Percentiles rank a stretch among this genome's conserved stretches.
phyloP scores from a whole-genome alignment of 495 filamentous ascomycete genomes.

The Amphirosellinia nigrospora region DNA sequence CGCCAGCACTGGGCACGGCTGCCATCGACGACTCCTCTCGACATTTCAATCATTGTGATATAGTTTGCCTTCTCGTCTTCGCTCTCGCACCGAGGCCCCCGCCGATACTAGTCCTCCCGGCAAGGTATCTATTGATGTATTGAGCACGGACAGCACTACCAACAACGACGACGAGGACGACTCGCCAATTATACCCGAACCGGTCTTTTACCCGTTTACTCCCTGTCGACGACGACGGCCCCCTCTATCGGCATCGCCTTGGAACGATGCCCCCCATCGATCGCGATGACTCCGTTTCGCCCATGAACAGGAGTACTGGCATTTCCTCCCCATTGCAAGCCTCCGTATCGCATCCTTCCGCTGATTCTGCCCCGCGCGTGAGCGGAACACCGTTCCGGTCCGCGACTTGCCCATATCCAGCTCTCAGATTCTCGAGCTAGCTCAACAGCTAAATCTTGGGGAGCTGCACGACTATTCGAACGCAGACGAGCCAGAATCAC shows the following conservation, averaged over 20 bases:
- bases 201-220: not conserved
- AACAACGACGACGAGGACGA: not conserved
- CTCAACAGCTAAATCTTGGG: slow-evolving; percentile 26
- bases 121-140: not conserved
- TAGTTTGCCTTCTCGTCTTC: not conserved
- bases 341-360: slow-evolving; percentile 3
- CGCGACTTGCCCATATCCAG: slow-evolving; percentile 29
- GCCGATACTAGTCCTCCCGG: not conserved
- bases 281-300: slow-evolving; percentile 41
- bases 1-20: too few species aligned
- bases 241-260: not conserved
- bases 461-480: slow-evolving; percentile 53
- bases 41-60: not conserved
- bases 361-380: slow-evolving; percentile 10
- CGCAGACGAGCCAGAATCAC: slow-evolving; percentile 40
- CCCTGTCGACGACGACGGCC: not conserved
- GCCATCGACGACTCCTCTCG: too few species aligned
- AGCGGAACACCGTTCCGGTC: slow-evolving; percentile 16
- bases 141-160: not conserved
- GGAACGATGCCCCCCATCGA: slow-evolving; percentile 40
- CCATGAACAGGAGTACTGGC: slow-evolving; percentile 37
- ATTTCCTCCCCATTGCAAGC: slow-evolving; percentile 27
- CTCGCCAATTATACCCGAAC: not conserved
- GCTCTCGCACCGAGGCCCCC: not conserved
- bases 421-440: slow-evolving; percentile 29